Base-by-base conservation (phyloP, 2,329 filamentous ascomycete genomes). In the Ceratocystis eucalypticola region DNA sequence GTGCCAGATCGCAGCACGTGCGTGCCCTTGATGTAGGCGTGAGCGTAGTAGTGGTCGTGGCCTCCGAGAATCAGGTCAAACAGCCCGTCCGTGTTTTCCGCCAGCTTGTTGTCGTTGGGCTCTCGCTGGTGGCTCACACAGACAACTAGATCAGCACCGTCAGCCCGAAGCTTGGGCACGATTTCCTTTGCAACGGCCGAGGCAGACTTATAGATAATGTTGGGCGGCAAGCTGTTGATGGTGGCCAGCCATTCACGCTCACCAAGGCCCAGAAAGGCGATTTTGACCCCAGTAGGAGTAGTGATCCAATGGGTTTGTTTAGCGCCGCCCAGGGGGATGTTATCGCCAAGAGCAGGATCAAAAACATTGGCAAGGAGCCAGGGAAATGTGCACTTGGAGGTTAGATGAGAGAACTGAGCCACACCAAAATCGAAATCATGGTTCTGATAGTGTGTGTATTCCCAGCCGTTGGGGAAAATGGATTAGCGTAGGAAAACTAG, bases 361-460 rank as follows among this genome's bases (percentile, higher is more conserved):
- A 94, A 79, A 7, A 96, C 87, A 74, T 96, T 96, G 70, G 91
- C 91, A 17, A 95, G 81, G 1, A 96, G 82, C 91, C 92, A 96
- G 2, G 91, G 91, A 71, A 96, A 96, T 25, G 81, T 82, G 77
- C 91, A 95, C 73, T 90, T 86, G 44, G 79, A 79, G 3, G 86
- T 80, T 62, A 96, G 79, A 72, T 91, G 80, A 66, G 84, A 80
- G 73, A 92, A 92, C 74, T 96, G 91, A 66, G 82, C 80, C 50
- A 95, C 88, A 12, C 91, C 92, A 75, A 96, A 96, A 77, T 96
- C 92, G 65, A 96, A 84, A 73, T 96, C 92, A 74, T 96, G 91
- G 73, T 96, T 96, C 82, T 91, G 69, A 0, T 28, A 65, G 20
- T 30, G 44, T 12, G 28, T 22, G 37, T 41, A 10, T 41, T 41